Evolutionary conservation across 768 basidiomycete species (phyloP), one percentile per base, ranked within the genome.

Genomic region (Russula vinacea): DNA sequence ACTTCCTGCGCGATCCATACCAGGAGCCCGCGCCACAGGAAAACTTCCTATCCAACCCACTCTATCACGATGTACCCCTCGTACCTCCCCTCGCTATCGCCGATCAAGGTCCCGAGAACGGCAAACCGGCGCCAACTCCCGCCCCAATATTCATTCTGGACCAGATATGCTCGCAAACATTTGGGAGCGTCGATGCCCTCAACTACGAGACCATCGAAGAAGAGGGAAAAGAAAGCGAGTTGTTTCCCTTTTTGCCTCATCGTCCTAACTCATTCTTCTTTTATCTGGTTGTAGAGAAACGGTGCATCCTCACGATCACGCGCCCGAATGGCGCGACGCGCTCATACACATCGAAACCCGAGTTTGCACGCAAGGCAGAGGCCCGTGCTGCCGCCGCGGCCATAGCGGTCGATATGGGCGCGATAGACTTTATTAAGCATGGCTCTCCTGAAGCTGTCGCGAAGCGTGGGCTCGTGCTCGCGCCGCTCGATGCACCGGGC

Each of bases 271-370:
- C 5, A 35, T 17, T 3, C 33, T 19, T 8, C 14, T 57, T 51
- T 64, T 32, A 33, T 11, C n/a, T n/a, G n/a, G n/a, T 29, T 29
- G n/a, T 51, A 88, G 85, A 70, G 64, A 85, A 82, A 69, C 81
- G 82, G 58, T 87, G 87, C 67, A 84, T 84, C 55, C 71, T 88
- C 45, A 85, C 84, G 1, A 81, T 88, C 62, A 82, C 77, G 1
- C 83, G 80, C 24, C 84, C 84, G 0, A 78, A 81, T 37, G 85
- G 84, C 19, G 62, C 72, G 2, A 73, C 74, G 5, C 78, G 84
- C 51, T 81, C 82, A 0, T 88, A 87, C 74, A 77, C 79, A 29
- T 84, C 84, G 0, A 77, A 80, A 29, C 73, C 78, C 16, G 50
- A 71, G 2, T 82, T 79, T 66, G 49, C 75, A 17, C 77, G 78